A percentile compares a stretch with the other conserved stretches of the same genome.
phyloP scores from a whole-genome alignment of 2,329 filamentous ascomycete species.

The Pyrenochaeta sp. region DNA sequence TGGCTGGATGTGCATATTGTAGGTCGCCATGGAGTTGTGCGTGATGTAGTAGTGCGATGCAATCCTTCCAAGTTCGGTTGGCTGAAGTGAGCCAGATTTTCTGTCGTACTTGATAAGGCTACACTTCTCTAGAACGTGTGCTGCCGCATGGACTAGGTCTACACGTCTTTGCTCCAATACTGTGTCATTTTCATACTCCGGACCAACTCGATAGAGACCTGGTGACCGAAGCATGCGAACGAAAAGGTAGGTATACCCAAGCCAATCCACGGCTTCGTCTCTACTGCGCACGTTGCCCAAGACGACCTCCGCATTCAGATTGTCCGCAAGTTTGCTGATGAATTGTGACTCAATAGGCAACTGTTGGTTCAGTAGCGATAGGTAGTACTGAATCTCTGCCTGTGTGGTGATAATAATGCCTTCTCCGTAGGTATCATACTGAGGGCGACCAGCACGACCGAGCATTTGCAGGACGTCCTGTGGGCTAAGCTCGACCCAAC shows the following conservation, averaged over 20 bases:
- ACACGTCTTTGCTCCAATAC: conserved; percentile 95
- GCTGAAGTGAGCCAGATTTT: conserved; percentile 85
- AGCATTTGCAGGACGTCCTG: conserved; percentile 99
- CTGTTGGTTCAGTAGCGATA: conserved; percentile 96
- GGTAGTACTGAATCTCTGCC: conserved; percentile 93
- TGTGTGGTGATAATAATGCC: conserved; percentile 99
- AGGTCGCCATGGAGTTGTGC: conserved; percentile 94
- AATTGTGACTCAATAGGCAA: conserved; percentile 97
- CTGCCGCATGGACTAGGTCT: conserved; percentile 95
- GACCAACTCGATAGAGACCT: conserved; percentile 91
- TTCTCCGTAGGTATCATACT: conserved; percentile 97
- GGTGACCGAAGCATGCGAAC: conserved; percentile 97
- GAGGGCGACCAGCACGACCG: conserved; percentile 92
- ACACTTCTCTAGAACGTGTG: conserved; percentile 83
- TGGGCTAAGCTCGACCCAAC: conserved; percentile 96
- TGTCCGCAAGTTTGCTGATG: conserved; percentile 90
- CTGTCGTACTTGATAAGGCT: conserved; percentile 95
- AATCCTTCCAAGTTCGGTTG: conserved; percentile 93
- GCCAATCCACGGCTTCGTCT: conserved; percentile 98
- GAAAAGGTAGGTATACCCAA: conserved; percentile 97
- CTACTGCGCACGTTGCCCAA: conserved; percentile 90
- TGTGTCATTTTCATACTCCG: conserved; percentile 93
- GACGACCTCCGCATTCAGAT: conserved; percentile 95
- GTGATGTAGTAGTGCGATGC: conserved; percentile 99
- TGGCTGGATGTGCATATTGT: conserved; percentile 93